Evolutionary conservation across 345 rosid species (phyloP).

Genomic region (Acer campestre): DNA sequence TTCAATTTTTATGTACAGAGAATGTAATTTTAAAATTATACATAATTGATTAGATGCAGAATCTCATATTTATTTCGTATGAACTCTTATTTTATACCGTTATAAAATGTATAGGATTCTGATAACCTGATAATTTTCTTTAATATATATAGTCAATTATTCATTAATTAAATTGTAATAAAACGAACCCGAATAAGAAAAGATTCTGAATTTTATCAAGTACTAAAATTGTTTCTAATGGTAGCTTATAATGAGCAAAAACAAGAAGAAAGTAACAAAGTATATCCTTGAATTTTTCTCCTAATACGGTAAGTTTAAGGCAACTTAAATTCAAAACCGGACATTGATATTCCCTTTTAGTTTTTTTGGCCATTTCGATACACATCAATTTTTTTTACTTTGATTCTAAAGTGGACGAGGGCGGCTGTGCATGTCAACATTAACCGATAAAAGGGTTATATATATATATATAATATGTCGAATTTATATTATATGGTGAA

Average conservation of each 20-base stretch:
- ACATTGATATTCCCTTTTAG: background rate
- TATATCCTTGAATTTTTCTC: background rate
- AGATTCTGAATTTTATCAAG: constrained; percentile 4
- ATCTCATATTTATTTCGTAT: no score
- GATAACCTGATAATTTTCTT: no score
- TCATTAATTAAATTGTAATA: no score
- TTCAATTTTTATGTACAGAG: background rate
- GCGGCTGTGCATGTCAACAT: background rate
- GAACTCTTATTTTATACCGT: no score
- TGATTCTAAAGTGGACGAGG: background rate
- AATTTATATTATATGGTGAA: background rate
- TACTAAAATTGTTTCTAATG: background rate
- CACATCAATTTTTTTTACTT: no score
- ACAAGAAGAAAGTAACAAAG: background rate
- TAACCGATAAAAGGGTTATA: background rate
- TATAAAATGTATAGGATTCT: no score
- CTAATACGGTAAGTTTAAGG: background rate
- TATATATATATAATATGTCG: background rate
- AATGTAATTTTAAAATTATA: no score
- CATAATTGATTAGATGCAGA: no score
- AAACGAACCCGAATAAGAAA: background rate
- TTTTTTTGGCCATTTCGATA: background rate
- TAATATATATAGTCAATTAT: background rate
- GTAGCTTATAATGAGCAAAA: background rate
- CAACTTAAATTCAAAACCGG: background rate